Evolutionary conservation across 352 stramenopile species (phyloP).

Genomic region (Globisporangium mamillatum): DNA sequence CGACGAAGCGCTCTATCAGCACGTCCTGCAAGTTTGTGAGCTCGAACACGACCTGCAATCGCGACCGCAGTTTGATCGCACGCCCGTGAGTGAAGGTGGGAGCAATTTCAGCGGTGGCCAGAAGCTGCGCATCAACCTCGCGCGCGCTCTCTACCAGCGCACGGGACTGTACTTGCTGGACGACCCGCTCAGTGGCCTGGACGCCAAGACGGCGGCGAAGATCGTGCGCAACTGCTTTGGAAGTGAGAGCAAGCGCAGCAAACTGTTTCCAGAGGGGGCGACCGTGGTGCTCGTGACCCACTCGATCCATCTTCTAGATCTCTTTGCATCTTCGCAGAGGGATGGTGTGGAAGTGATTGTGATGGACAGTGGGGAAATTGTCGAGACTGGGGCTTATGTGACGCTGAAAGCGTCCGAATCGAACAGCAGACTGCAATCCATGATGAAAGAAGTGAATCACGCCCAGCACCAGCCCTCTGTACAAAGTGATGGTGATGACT

Average conservation of each 20-base stretch:
- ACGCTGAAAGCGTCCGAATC: conserved; percentile 21
- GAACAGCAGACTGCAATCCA: conserved; percentile 25
- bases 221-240: conserved; percentile 51
- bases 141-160: conserved; percentile 74
- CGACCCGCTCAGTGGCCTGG: conserved; percentile 82
- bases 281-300: conserved; percentile 80
- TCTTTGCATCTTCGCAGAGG: conserved; percentile 32
- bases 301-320: conserved; percentile 58
- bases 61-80: conserved; percentile 41
- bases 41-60: conserved; percentile 62
- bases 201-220: conserved; percentile 51
- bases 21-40: conserved; percentile 64
- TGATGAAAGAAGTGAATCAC: conserved; percentile 20
- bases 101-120: conserved; percentile 88
- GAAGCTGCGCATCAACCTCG: conserved; percentile 77
- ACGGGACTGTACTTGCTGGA: conserved; percentile 83
- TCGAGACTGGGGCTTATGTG: conserved; percentile 40
- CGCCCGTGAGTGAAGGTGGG: conserved; percentile 66
- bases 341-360: conserved; percentile 41
- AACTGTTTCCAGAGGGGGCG: conserved; percentile 43
- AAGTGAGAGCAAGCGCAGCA: conserved; percentile 21
- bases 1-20: conserved; percentile 42
- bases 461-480: not conserved
- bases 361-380: conserved; percentile 49
- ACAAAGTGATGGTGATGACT: not conserved